Percentiles rank a stretch among this genome's conserved stretches.
Conservation (phyloP, 164 flowering plant species). For the Echeveria elegans region DNA sequence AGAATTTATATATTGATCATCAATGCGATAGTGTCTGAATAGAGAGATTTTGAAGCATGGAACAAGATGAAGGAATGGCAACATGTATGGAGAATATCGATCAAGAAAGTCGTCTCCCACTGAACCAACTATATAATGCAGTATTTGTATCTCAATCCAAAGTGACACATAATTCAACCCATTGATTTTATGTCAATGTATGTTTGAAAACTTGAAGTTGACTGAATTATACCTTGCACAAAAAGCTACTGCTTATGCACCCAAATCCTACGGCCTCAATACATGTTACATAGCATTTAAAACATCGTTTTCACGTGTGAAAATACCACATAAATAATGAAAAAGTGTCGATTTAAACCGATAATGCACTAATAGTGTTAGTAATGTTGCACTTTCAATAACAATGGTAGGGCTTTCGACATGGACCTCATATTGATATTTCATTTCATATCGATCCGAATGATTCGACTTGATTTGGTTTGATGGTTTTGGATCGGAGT, state of each 20-base stretch:
- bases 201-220: background rate
- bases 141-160: background rate
- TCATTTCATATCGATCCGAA: background rate
- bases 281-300: background rate
- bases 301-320: background rate
- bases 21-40: too few relatives aligned
- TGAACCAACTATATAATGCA: background rate
- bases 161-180: background rate
- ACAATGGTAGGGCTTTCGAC: background rate
- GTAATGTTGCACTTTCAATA: background rate
- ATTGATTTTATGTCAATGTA: background rate
- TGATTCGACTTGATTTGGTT: background rate
- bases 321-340: background rate
- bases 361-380: background rate
- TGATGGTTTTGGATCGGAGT: background rate
- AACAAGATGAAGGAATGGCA: too few relatives aligned
- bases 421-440: background rate
- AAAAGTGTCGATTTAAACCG: background rate
- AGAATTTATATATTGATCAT: too few relatives aligned
- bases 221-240: too few relatives aligned
- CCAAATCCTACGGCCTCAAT: background rate
- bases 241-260: too few relatives aligned
- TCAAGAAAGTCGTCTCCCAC: constrained; percentile 2
- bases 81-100: background rate
- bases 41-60: too few relatives aligned